phyloP scores from a whole-genome alignment of 2,329 filamentous ascomycete genomes.

The Metarhizium rileyi region DNA sequence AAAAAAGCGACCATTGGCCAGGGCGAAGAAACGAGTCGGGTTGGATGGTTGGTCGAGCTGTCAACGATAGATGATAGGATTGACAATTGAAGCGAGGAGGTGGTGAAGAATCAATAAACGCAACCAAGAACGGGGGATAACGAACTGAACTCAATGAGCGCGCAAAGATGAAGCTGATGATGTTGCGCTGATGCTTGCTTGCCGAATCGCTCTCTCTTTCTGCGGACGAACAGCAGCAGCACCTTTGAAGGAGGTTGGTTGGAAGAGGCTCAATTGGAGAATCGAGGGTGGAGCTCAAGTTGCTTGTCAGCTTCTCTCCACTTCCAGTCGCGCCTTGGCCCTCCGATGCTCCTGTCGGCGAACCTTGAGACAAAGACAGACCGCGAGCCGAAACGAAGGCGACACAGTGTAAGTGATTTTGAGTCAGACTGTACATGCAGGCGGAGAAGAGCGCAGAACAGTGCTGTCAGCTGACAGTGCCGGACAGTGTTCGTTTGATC shows the following conservation, averaged over 20 bases:
- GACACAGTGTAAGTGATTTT: neutral
- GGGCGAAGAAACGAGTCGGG: slow-evolving; percentile 1
- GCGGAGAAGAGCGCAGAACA: neutral
- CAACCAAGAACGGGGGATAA: slow-evolving; percentile 13
- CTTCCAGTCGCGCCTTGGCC: neutral
- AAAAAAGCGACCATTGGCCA: slow-evolving; percentile 7
- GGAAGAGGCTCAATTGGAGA: slow-evolving; percentile 6
- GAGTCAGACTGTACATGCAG: neutral
- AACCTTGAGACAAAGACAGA: no score
- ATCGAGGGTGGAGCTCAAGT: slow-evolving; percentile 6
- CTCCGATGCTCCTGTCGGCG: neutral
- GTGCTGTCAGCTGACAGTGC: neutral
- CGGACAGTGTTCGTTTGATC: no score
- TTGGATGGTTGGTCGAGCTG: neutral
- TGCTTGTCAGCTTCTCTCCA: neutral
- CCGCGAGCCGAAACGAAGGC: no score
- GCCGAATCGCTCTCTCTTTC: neutral
- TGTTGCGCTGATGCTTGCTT: slow-evolving; percentile 14
- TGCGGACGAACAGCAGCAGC: slow-evolving; percentile 4
- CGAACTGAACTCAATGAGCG: slow-evolving; percentile 25
- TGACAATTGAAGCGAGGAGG: slow-evolving; percentile 6
- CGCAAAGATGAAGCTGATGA: slow-evolving; percentile 14
- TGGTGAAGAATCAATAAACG: slow-evolving; percentile 9
- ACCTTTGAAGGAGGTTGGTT: slow-evolving; percentile 7
- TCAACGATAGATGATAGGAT: slow-evolving; percentile 2